phyloP scores from a whole-genome alignment of 2,329 filamentous ascomycete species.

The Lecanicillium sp. region DNA sequence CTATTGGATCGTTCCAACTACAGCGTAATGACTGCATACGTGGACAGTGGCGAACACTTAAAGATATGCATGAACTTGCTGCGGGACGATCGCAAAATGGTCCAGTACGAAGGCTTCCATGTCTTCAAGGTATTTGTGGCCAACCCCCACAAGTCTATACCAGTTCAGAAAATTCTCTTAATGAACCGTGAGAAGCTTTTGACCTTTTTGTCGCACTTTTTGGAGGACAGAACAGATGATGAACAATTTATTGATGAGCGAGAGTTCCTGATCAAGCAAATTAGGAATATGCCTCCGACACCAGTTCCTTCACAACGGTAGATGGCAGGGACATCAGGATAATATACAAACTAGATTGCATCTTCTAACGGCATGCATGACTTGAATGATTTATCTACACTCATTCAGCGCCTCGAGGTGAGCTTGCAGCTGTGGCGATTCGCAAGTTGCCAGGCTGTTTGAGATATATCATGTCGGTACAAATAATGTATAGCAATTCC shows the following conservation, averaged over 20 bases:
- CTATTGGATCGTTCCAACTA: slow-evolving; percentile 94
- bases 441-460: too few species aligned
- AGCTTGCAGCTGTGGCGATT: too few species aligned
- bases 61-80: slow-evolving; percentile 98
- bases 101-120: slow-evolving; percentile 98
- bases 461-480: too few species aligned
- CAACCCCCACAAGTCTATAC: slow-evolving; percentile 95
- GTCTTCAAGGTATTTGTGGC: slow-evolving; percentile 99
- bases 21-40: slow-evolving; percentile 95
- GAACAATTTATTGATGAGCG: slow-evolving; percentile 98
- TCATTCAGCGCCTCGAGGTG: too few species aligned
- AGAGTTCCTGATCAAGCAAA: slow-evolving; percentile 94
- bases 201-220: slow-evolving; percentile 81
- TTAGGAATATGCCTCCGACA: slow-evolving; percentile 59
- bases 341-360: not conserved
- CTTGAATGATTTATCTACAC: not conserved
- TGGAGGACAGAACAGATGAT: slow-evolving; percentile 92
- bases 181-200: slow-evolving; percentile 93
- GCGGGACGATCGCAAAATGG: slow-evolving; percentile 95
- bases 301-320: slow-evolving; percentile 48
- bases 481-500: too few species aligned
- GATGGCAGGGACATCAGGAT: not conserved
- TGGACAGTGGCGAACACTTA: slow-evolving; percentile 89
- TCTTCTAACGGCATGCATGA: not conserved
- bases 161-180: slow-evolving; percentile 89